phyloP scores from a whole-genome alignment of 768 basidiomycete genomes.

The Udeniomyces megalosporus region DNA sequence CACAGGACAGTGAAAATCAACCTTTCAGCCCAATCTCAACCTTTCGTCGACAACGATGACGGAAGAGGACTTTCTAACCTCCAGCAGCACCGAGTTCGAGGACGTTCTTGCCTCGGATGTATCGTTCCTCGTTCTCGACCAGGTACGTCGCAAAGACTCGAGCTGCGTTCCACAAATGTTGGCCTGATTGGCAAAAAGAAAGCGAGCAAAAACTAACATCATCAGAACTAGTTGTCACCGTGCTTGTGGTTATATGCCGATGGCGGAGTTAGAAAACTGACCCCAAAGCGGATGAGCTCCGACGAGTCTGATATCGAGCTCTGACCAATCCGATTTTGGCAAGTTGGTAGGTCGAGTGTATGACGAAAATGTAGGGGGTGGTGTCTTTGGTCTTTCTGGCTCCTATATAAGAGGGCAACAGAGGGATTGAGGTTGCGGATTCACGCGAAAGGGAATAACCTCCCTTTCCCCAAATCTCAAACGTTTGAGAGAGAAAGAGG shows the following conservation, averaged over 20 bases:
- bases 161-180: constrained; percentile 26
- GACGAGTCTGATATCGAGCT: constrained; percentile 50
- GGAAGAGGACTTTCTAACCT: constrained; percentile 29
- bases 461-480: no score
- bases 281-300: constrained; percentile 33
- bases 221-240: no score
- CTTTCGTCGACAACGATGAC: not conserved
- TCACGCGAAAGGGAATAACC: no score
- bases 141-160: constrained; percentile 23
- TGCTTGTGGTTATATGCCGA: no score
- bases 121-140: constrained; percentile 20
- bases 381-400: constrained; percentile 21
- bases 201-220: no score
- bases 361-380: constrained; percentile 19
- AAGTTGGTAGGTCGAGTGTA: constrained; percentile 14
- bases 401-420: constrained; percentile 21
- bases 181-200: constrained; percentile 39
- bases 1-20: not conserved
- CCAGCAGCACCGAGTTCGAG: constrained; percentile 91
- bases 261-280: no score
- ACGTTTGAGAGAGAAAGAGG: no score
- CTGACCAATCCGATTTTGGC: constrained; percentile 23
- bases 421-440: no score
- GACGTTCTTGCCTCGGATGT: constrained; percentile 34
- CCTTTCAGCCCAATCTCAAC: no score